These are phyloP conservation scores for Penicillium fimorum DNA, from an alignment of 495 filamentous ascomycete species.

Conservation along the genomic window DNA sequence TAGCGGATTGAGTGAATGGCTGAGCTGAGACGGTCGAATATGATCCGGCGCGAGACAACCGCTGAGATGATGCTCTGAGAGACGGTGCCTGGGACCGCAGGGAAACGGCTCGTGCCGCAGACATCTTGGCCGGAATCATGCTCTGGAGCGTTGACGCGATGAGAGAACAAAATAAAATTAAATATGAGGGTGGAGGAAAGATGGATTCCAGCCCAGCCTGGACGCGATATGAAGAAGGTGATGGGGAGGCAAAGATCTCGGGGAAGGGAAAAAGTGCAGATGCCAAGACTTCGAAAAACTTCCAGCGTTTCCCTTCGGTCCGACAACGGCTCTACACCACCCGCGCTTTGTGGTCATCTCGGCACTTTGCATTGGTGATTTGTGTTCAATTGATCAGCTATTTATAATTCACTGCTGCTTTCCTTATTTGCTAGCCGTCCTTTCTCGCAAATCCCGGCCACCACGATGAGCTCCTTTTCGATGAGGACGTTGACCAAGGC, in stretches of 20 bases:
- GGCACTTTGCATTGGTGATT: conserved; percentile 4
- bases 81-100: conserved; percentile 35
- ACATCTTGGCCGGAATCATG: conserved; percentile 47
- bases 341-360: conserved; percentile 7
- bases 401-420: not conserved
- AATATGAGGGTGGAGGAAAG: conserved; percentile 7
- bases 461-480: conserved; percentile 41
- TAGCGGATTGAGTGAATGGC: conserved; percentile 12
- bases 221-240: conserved; percentile 28
- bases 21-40: conserved; percentile 30
- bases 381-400: not conserved
- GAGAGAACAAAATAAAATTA: conserved; percentile 2
- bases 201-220: conserved; percentile 28
- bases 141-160: conserved; percentile 21
- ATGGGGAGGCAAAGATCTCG: conserved; percentile 26
- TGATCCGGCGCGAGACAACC: conserved; percentile 49
- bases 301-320: conserved; percentile 41
- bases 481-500: conserved; percentile 35
- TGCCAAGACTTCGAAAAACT: conserved; percentile 49
- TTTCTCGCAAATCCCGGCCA: conserved; percentile 8
- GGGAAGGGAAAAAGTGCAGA: conserved; percentile 45
- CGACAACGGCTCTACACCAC: conserved; percentile 28
- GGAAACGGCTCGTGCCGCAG: conserved; percentile 43
- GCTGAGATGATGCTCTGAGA: conserved; percentile 53
- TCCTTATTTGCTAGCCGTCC: not conserved